A percentile compares a stretch with the other conserved stretches of the same genome.
phyloP scores from a whole-genome alignment of 1,284 basidiomycete species.

The Melanopsichium pennsylvanicum region DNA sequence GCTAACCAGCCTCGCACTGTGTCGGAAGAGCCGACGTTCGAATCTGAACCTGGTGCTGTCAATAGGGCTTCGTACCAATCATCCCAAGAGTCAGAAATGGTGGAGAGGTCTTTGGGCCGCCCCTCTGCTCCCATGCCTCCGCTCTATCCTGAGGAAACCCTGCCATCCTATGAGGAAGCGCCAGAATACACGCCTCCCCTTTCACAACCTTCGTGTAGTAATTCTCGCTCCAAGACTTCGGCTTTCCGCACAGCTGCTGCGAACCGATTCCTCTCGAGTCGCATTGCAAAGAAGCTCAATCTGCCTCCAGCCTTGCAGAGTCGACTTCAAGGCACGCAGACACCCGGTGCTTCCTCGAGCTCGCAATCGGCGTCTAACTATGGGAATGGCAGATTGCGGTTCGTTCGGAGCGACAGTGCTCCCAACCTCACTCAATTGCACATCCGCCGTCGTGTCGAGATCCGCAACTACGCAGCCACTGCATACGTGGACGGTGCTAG shows the following conservation, averaged over 20 bases:
- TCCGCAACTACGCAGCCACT: conserved; percentile 30
- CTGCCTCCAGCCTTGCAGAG: conserved; percentile 26
- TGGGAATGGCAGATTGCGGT: conserved; percentile 1
- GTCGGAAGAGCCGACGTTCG: not conserved
- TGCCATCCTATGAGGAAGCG: conserved; percentile 39
- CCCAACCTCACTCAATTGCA: conserved; percentile 15
- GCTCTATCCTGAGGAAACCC: conserved; percentile 23
- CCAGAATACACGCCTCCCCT: conserved; percentile 36
- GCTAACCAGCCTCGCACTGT: not conserved
- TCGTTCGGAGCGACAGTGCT: conserved; percentile 37
- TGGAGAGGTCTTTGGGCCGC: conserved; percentile 1
- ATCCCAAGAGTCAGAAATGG: not conserved
- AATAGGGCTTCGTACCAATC: no score
- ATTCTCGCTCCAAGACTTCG: conserved; percentile 20
- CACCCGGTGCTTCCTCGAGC: conserved; percentile 2
- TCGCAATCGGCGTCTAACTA: not conserved
- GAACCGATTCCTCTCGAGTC: conserved; percentile 35
- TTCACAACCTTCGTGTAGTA: conserved; percentile 9
- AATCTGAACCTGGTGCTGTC: no score
- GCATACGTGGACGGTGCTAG: conserved; percentile 28
- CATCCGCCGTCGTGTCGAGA: conserved; percentile 20
- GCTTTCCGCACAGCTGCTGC: conserved; percentile 37
- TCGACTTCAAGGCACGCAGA: conserved; percentile 31
- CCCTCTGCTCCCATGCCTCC: conserved; percentile 21
- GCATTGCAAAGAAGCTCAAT: conserved; percentile 42